Evolutionary conservation across 2,329 filamentous ascomycete species (phyloP), one percentile per base, ranked within the genome.

Genomic region (Sclerotinia spermophila): DNA sequence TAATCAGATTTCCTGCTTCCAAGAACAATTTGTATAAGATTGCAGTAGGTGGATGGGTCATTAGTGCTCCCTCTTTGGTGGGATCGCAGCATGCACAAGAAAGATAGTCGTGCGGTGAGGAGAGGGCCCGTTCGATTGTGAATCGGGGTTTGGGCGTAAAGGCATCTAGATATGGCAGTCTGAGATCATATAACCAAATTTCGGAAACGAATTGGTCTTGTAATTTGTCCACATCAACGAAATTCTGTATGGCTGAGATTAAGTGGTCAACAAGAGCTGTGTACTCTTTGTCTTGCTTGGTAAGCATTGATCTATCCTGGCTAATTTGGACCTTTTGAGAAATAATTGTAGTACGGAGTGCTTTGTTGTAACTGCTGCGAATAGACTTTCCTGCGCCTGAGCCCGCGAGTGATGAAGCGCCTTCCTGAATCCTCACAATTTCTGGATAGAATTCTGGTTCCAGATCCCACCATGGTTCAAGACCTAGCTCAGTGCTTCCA

Each of bases 281-380:
- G 78, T 93, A 93, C 7, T 86, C 85, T 73, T 87, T 88, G 80
- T 95, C 92, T 74, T 90, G 85, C 59, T 89, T 85, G 0, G 90
- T 92, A 40, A 95, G 84, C 5, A 86, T 84, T 1, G 91, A 89
- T 74, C 90, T 89, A 78, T 94, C 90, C 73, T 89, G 91, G 80
- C 90, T 93, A 55, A 96, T 84, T 77, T 94, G 90, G 27, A 96
- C 92, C 78, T 92, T 92, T 77, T 95, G 92, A 24, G 92, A 92
- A 66, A 95, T 88, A 44, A 95, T 88, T 0, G 92, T 95, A 1
- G 92, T 93, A 59, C 93, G 86, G 55, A 93, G 81, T 58, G 91
- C 88, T 74, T 88, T 89, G 80, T 86, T 87, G 79, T 96, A 92
- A 78, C 90, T 90, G 81, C 90, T 96, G 73, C 90, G 89, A 42